A percentile compares a stretch with the other conserved stretches of the same genome.
Conservation (phyloP, 495 filamentous ascomycete species). For the Rhypophila decipiens region DNA sequence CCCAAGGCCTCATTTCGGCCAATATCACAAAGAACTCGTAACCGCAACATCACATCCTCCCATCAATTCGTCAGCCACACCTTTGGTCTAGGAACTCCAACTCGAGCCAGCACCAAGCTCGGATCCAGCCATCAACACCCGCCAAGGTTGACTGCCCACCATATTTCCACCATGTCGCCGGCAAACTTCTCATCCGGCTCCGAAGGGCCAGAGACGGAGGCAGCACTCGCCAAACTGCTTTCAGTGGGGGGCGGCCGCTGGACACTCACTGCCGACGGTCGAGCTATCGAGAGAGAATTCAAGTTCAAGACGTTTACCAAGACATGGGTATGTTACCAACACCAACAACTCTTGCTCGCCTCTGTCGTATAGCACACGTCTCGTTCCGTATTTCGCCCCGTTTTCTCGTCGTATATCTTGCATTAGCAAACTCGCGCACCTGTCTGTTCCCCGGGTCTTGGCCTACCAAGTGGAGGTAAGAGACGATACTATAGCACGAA, state of each 20-base stretch:
- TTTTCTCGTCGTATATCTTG: neutral
- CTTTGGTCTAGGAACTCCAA: no score
- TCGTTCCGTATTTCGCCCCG: neutral
- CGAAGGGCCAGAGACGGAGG: constrained; percentile 18
- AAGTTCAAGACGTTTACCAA: constrained; percentile 57
- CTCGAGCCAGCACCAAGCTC: no score
- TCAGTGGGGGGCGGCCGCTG: constrained; percentile 37
- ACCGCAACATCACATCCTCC: no score
- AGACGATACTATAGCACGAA: no score
- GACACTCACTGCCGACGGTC: constrained; percentile 42
- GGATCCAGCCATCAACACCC: neutral
- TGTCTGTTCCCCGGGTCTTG: no score
- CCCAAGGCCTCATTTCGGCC: no score
- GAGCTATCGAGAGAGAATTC: constrained; percentile 51
- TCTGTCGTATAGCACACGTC: neutral
- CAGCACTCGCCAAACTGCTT: constrained; percentile 3
- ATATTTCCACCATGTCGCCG: constrained; percentile 1
- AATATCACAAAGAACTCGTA: no score
- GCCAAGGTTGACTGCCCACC: neutral
- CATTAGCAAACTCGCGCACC: neutral
- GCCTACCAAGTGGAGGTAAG: no score
- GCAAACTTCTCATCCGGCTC: constrained; percentile 24
- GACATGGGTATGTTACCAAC: constrained; percentile 48
- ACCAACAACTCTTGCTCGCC: neutral
- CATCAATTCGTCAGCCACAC: no score